Evolutionary conservation across 805 yeast species (phyloP).

Genomic region (Barnettozyma vustinii): DNA sequence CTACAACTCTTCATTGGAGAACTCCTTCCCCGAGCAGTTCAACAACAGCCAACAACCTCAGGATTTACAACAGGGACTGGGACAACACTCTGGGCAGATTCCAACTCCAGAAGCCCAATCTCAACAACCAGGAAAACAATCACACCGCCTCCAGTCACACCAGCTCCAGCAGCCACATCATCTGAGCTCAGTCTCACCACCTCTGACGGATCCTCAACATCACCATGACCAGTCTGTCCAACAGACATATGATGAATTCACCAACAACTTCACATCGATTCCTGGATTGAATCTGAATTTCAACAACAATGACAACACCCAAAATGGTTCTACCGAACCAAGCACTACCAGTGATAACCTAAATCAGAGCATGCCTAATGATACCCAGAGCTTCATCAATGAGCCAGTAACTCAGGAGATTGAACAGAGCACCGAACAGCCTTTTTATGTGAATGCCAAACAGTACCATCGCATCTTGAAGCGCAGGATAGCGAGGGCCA

Average conservation of each 20-base stretch:
- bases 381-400: conserved; percentile 2
- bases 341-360: conserved; percentile 5
- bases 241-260: conserved; percentile 13
- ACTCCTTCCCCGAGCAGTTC: conserved; percentile 18
- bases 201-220: neutral
- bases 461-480: conserved; percentile 94
- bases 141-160: neutral
- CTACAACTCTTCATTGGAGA: conserved; percentile 15
- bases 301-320: conserved; percentile 2
- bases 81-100: neutral
- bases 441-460: conserved; percentile 95
- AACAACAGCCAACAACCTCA: conserved; percentile 1
- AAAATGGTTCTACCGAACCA: neutral
- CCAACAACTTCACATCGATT: conserved; percentile 19
- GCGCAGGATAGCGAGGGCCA: conserved; percentile 90
- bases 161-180: conserved; percentile 3
- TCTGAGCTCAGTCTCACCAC: neutral
- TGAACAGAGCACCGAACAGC: conserved; percentile 59
- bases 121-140: neutral
- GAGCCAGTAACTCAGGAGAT: conserved; percentile 7
- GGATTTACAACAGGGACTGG: neutral
- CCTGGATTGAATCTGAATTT: conserved; percentile 18
- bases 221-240: conserved; percentile 3
- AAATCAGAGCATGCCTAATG: conserved; percentile 4
- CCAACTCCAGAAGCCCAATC: neutral